phyloP scores from a whole-genome alignment of 2,329 filamentous ascomycete species.

The Sphaerulina populicola region DNA sequence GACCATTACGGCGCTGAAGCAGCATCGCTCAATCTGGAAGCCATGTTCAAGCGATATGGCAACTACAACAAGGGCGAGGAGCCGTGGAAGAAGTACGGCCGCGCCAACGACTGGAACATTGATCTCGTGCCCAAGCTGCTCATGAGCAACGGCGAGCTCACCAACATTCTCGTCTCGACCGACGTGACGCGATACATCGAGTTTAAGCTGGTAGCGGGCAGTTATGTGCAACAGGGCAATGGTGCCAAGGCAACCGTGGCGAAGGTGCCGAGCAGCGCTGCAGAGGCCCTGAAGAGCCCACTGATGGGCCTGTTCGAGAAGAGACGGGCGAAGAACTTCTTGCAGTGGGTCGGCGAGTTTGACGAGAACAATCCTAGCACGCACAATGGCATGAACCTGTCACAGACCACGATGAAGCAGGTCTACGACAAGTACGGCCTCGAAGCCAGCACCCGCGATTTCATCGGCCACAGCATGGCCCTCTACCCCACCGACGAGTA shows the following conservation, averaged over 20 bases:
- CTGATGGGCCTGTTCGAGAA: slow-evolving; percentile 98
- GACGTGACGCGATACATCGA: slow-evolving; percentile 54
- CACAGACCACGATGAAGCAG: slow-evolving; percentile 84
- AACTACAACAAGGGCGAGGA: slow-evolving; percentile 71
- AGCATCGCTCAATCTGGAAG: slow-evolving; percentile 92
- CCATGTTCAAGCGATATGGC: slow-evolving; percentile 94
- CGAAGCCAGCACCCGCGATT: slow-evolving; percentile 81
- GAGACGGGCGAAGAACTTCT: slow-evolving; percentile 89
- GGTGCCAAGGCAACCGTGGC: slow-evolving; percentile 82
- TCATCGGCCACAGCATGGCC: slow-evolving; percentile 97
- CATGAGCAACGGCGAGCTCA: slow-evolving; percentile 97
- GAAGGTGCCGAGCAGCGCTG: slow-evolving; percentile 91
- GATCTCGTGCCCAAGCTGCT: slow-evolving; percentile 96
- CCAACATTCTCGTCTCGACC: slow-evolving; percentile 95
- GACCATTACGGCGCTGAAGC: slow-evolving; percentile 98
- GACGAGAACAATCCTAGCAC: slow-evolving; percentile 71
- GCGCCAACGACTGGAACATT: slow-evolving; percentile 98
- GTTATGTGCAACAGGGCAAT: slow-evolving; percentile 84
- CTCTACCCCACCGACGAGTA: slow-evolving; percentile 88
- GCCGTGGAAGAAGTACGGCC: slow-evolving; percentile 97
- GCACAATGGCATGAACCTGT: slow-evolving; percentile 82
- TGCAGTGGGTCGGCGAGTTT: slow-evolving; percentile 89
- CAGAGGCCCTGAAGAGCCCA: slow-evolving; percentile 81
- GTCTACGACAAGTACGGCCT: slow-evolving; percentile 97
- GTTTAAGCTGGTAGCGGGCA: slow-evolving; percentile 68